Evolutionary conservation across 768 basidiomycete genomes (phyloP), one percentile per base, ranked within the genome.

Genomic region (Saitozyma sp.): DNA sequence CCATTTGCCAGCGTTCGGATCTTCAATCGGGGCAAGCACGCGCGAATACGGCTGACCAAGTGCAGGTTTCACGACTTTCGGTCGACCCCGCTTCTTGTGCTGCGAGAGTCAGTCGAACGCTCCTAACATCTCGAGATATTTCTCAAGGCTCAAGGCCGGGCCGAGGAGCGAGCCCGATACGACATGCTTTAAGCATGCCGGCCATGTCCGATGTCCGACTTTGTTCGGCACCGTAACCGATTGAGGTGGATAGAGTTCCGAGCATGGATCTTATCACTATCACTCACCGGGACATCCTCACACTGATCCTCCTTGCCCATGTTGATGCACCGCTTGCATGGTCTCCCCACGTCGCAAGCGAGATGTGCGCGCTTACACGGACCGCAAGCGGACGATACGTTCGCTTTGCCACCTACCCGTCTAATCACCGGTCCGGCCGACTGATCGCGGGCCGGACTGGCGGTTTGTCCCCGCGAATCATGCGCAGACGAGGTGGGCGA

Each of bases 231-330:
- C 29, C 29, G 29, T 5, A 29, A 29, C 29, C 14, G 46, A 48
- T 13, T 48, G 46, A 48, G 13, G 13, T 11, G 13, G 20, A 29
- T 13, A n/a, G 51, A 20, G 13, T 11, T n/a, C 3, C 20, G n/a
- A 54, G 20, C 53, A 37, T 29, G 29, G 29, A 29, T 29, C 29
- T 29, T 29, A 29, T 29, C 29, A 29, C 29, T 29, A 29, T 37
- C 6, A 73, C 74, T 68, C 58, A 76, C 74, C 10, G 74, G 71
- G n/a, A 73, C 68, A 64, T 76, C 74, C 63, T 69, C 66, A 53
- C 74, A 76, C 9, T 56, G 50, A 46, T 71, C 68, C 52, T 65
- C 68, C 51, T 76, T 76, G 38, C 72, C 71, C 66, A 73, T 63
- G 29, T 66, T 73, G 6, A 66, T 62, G 63, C 74, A 76, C 42